A percentile compares a stretch with the other conserved stretches of the same genome.
phyloP scores from a whole-genome alignment of 2,329 filamentous ascomycete species.

The Cryphonectria japonica region DNA sequence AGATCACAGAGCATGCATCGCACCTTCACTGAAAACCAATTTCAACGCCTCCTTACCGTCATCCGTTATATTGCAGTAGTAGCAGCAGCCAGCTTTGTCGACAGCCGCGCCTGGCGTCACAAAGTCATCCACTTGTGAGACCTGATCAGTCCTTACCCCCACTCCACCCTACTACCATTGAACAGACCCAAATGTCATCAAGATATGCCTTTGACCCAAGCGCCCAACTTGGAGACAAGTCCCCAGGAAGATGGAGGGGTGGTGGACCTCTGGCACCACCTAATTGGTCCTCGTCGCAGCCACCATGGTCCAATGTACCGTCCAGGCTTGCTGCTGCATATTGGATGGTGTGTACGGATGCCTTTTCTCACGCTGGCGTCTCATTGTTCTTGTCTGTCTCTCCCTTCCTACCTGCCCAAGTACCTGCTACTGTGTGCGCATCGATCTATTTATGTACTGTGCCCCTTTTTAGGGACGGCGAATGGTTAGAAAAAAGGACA shows the following conservation, averaged over 20 bases:
- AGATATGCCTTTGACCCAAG: not conserved
- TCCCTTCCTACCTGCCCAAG: not conserved
- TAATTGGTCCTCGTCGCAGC: conserved; percentile 1
- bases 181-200: not conserved
- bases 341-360: conserved; percentile 22
- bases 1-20: not conserved
- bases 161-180: not conserved
- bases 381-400: not conserved
- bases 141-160: not conserved
- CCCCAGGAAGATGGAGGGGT: not conserved
- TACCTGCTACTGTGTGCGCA: too few species aligned
- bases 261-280: not conserved
- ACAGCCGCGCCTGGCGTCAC: conserved; percentile 1
- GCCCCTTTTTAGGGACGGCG: not conserved
- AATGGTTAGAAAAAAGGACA: not conserved
- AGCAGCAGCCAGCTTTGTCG: not conserved
- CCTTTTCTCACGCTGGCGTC: not conserved
- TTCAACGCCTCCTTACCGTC: not conserved
- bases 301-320: conserved; percentile 7
- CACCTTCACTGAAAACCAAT: not conserved
- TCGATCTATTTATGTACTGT: too few species aligned
- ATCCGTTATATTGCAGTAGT: not conserved
- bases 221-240: not conserved
- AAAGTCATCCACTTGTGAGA: not conserved
- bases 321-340: conserved; percentile 17